Base-by-base conservation (phyloP, 495 filamentous ascomycete species). In the Elaphomyces granulatus region DNA sequence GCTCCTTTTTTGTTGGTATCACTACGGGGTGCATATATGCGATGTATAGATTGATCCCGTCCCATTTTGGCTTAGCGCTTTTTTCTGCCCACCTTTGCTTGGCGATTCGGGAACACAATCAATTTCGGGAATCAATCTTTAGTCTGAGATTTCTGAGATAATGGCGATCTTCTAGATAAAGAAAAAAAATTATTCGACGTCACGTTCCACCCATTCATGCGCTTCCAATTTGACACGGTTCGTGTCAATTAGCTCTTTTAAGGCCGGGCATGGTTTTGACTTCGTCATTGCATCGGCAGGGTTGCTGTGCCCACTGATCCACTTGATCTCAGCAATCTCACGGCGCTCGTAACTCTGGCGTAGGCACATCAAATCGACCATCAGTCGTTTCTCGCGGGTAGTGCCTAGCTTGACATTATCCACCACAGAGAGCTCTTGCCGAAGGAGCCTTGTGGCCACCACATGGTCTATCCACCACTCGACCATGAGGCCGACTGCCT, bases 281-380 rank as follows among this genome's bases (percentile, higher is more conserved):
- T 52, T 52, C 4, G 33, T 52, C 37, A 49, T 52, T 15, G 43
- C 9, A 28, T 52, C 23, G 3, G 28, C 28, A 1, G 33, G 40
- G 37, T 52, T 52, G 21, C 10, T 20, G 34, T 44, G 18, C 3
- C 37, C 26, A 21, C 38, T 37, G 23, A 52, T 46, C 40, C 34
- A 52, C 41, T 19, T 37, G 10, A 52, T 23, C 20, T 52, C 21
- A 23, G 36, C 36, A 15, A 49, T 38, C 15, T 52, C 43, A 20
- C 37, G 14, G 10, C 37, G 20, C 31, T 52, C 15, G 34, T 52
- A 52, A 6, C 9, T 34, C 23, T 51, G 28, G 6, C 26, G 23
- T 36, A 46, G 16, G 34, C 28, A 15, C 36, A 30, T 19, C 36
- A 32, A 15, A 30, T 40, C 16, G 26, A 45, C 4, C 15, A 15